These are phyloP conservation scores for Cutaneotrichosporon sp. DNA, from an alignment of 1,284 basidiomycete genomes.

Conservation along the genomic window DNA sequence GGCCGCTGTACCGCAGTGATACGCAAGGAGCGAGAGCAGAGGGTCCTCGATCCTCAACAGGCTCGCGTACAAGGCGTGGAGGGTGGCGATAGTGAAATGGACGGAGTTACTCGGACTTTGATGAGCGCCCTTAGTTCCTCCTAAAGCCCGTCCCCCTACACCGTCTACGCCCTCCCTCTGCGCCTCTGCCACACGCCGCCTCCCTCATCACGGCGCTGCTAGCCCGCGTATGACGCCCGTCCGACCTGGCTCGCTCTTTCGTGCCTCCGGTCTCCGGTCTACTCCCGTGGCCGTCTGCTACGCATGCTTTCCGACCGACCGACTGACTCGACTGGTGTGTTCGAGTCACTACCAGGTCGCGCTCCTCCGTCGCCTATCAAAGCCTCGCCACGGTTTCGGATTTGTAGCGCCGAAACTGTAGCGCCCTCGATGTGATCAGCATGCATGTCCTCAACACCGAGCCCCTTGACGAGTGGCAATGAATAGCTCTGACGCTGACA, in stretches of 20 bases:
- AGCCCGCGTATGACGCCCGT: neutral
- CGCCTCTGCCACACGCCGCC: too few relatives aligned
- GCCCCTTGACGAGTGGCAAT: neutral
- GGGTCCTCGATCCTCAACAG: neutral
- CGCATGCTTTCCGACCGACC: neutral
- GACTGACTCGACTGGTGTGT: neutral
- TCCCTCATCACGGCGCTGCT: neutral
- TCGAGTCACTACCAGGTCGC: neutral
- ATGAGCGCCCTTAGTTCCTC: neutral
- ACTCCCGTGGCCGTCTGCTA: neutral
- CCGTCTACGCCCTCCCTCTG: neutral
- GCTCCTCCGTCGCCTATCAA: conserved; percentile 3
- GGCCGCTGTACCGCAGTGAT: neutral
- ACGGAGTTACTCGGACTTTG: conserved; percentile 11
- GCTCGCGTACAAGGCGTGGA: neutral
- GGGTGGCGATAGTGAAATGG: neutral
- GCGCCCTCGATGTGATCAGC: neutral
- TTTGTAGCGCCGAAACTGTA: conserved; percentile 1
- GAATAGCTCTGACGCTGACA: too few relatives aligned
- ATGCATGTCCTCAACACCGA: neutral
- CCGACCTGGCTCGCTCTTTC: neutral
- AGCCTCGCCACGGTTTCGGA: neutral
- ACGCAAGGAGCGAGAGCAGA: neutral
- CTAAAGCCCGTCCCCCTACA: neutral
- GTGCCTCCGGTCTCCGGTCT: neutral